These are phyloP conservation scores for Aspergillus sp. DNA, from an alignment of 2,329 filamentous ascomycete genomes.

Conservation along the genomic window DNA sequence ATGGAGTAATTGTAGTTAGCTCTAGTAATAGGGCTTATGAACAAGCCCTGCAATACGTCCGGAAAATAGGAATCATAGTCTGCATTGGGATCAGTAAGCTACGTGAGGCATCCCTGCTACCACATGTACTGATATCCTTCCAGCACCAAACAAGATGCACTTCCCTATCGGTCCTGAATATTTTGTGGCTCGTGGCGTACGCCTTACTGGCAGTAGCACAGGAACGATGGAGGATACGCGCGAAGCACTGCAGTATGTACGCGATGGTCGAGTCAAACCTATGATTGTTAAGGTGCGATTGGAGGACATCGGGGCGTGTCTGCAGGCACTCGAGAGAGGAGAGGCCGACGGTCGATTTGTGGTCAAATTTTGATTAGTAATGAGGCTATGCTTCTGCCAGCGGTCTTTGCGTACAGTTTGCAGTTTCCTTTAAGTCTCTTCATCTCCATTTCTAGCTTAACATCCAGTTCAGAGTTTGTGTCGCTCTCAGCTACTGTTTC, in stretches of 20 bases:
- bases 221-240: not conserved
- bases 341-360: not conserved
- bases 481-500: too few relatives aligned
- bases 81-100: not conserved
- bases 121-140: too few relatives aligned
- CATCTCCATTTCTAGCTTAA: not conserved
- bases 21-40: not conserved
- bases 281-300: not conserved
- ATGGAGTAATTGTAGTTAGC: not conserved
- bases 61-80: not conserved
- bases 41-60: not conserved
- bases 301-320: not conserved
- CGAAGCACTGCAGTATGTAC: not conserved
- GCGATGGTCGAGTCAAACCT: not conserved
- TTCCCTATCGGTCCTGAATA: not conserved
- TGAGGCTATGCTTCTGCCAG: too few relatives aligned
- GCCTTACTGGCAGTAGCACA: not conserved
- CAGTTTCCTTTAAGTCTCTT: too few relatives aligned
- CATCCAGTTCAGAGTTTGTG: too few relatives aligned
- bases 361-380: too few relatives aligned
- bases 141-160: not conserved
- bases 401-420: too few relatives aligned
- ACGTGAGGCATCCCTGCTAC: too few relatives aligned
- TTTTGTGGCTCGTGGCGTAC: not conserved
- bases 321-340: not conserved